Evolutionary conservation across 352 stramenopile genomes (phyloP).

Genomic region (Phytophthora hybrid): DNA sequence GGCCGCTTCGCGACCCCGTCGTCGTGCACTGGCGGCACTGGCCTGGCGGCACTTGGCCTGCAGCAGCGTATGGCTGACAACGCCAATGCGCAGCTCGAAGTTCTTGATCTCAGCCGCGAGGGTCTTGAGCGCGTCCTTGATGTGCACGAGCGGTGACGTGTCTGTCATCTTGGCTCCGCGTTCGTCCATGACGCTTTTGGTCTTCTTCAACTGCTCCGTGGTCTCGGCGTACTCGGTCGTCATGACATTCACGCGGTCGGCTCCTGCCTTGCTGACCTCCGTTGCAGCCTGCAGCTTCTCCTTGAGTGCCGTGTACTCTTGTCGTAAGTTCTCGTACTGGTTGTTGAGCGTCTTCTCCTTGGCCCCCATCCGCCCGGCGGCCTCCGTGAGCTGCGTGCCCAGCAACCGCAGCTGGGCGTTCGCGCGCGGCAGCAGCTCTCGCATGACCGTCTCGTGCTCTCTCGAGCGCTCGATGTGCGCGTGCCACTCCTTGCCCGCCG

Average conservation of each 20-base stretch:
- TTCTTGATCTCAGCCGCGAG: slow-evolving; percentile 81
- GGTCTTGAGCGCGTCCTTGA: slow-evolving; percentile 86
- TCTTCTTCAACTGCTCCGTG: slow-evolving; percentile 78
- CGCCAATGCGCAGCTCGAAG: slow-evolving; percentile 84
- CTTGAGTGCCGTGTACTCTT: slow-evolving; percentile 73
- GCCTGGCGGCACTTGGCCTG: slow-evolving; percentile 77
- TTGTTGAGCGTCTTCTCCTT: slow-evolving; percentile 89
- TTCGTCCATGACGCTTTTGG: slow-evolving; percentile 82
- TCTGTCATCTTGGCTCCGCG: slow-evolving; percentile 89
- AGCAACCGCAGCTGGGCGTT: slow-evolving; percentile 74
- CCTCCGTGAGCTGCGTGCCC: slow-evolving; percentile 63
- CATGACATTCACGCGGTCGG: slow-evolving; percentile 80
- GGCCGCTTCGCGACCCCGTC: slow-evolving; percentile 42
- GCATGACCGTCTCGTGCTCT: slow-evolving; percentile 75
- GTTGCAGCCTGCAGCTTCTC: slow-evolving; percentile 67
- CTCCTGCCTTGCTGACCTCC: slow-evolving; percentile 73
- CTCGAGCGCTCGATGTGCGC: slow-evolving; percentile 80
- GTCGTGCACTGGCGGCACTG: slow-evolving; percentile 40
- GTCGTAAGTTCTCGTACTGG: slow-evolving; percentile 75
- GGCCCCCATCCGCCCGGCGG: slow-evolving; percentile 60
- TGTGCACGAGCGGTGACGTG: slow-evolving; percentile 83
- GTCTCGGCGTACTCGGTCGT: slow-evolving; percentile 78
- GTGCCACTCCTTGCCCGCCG: slow-evolving; percentile 76
- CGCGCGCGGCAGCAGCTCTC: slow-evolving; percentile 60
- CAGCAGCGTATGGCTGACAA: slow-evolving; percentile 82